Evolutionary conservation across 139 green algal species (phyloP).

Genomic region (Pseudopediastrum boryanum): DNA sequence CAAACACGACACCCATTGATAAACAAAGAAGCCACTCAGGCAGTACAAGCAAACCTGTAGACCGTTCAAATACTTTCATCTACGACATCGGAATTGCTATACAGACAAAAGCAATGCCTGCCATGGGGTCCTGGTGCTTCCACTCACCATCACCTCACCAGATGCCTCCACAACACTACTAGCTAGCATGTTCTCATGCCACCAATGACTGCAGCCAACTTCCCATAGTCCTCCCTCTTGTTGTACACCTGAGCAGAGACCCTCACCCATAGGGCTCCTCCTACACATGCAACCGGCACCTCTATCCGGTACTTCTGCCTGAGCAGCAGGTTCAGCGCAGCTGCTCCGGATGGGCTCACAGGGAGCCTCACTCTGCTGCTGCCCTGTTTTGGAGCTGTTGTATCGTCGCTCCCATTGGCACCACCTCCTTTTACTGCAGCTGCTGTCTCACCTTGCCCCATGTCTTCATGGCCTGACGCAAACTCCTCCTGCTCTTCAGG

Average conservation of each 20-base stretch:
- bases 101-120: too few species aligned
- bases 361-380: background rate
- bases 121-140: too few species aligned
- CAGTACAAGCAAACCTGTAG: too few species aligned
- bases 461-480: background rate
- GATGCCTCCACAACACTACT: too few species aligned
- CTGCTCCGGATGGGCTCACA: background rate
- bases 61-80: too few species aligned
- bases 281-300: slow-evolving; percentile 34
- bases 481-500: background rate
- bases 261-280: slow-evolving; percentile 26
- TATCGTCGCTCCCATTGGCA: background rate
- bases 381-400: background rate
- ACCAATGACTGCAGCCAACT: too few species aligned
- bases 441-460: background rate
- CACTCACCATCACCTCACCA: too few species aligned
- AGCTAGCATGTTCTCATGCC: too few species aligned
- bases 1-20: too few species aligned
- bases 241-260: slow-evolving; percentile 46
- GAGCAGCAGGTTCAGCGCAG: slow-evolving; percentile 30
- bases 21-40: too few species aligned
- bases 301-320: slow-evolving; percentile 30
- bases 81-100: too few species aligned
- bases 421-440: background rate
- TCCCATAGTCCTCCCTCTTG: slow-evolving; percentile 16